phyloP scores from a whole-genome alignment of 1,139 yeast genomes.

The Yamadazyma jaroonii region DNA sequence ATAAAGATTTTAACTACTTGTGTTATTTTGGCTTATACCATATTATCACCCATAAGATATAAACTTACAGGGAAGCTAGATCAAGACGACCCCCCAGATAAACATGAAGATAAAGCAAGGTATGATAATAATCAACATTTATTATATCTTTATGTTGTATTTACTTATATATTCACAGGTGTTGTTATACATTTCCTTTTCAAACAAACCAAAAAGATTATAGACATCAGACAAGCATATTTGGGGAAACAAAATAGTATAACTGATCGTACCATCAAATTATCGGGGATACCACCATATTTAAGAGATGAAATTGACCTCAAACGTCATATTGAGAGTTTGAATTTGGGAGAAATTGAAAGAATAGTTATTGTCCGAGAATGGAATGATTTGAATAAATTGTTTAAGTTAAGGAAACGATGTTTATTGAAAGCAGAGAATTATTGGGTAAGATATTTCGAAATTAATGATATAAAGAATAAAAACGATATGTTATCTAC shows the following conservation, averaged over 20 bases:
- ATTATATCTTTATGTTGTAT: slow-evolving; percentile 40
- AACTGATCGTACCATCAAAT: slow-evolving; percentile 45
- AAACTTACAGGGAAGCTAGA: slow-evolving; percentile 69
- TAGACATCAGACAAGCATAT: slow-evolving; percentile 39
- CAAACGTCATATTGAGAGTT: slow-evolving; percentile 68
- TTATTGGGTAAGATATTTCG: slow-evolving; percentile 74
- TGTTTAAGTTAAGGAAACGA: slow-evolving; percentile 58
- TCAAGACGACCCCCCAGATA: slow-evolving; percentile 46
- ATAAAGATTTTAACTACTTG: slow-evolving; percentile 59
- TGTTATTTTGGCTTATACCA: slow-evolving; percentile 58
- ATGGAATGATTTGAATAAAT: slow-evolving; percentile 69
- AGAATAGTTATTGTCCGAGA: slow-evolving; percentile 77
- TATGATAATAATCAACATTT: slow-evolving; percentile 20
- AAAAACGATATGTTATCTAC: slow-evolving; percentile 28
- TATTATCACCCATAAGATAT: slow-evolving; percentile 74
- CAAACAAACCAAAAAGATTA: slow-evolving; percentile 34
- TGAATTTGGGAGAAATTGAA: slow-evolving; percentile 79
- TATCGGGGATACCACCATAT: slow-evolving; percentile 64
- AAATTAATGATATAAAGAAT: slow-evolving; percentile 30
- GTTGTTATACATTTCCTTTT: slow-evolving; percentile 33
- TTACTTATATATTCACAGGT: slow-evolving; percentile 41
- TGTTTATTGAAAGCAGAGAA: slow-evolving; percentile 61
- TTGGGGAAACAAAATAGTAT: slow-evolving; percentile 43
- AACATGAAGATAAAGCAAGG: slow-evolving; percentile 20
- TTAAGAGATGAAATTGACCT: slow-evolving; percentile 67